Base-by-base conservation (phyloP, 345 rosid genomes). In the Pugionium dolabratum region DNA sequence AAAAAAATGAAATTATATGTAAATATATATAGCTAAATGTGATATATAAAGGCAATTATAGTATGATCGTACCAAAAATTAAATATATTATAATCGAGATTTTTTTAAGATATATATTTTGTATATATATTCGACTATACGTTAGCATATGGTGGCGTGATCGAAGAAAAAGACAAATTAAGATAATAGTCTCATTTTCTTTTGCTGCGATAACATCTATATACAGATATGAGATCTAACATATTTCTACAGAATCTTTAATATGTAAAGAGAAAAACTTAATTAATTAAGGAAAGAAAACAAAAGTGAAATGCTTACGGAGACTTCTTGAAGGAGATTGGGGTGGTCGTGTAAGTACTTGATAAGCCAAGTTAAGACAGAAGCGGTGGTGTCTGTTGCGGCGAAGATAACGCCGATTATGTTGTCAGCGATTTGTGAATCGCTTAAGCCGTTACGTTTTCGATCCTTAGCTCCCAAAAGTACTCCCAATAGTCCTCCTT, bases 351-450 rank as follows among this genome's bases (percentile, higher is more conserved):
- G 90, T 68, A 93, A 74, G 77, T 90, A 88, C 79, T 93, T 93
- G 59, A 93, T 75, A 53, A 84, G 77, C 97, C 97, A 93, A 10
- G 98, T 93, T 9, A 88, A 72, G 40, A 79, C 89, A 67, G 90
- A 86, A 7, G 97, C 97, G 18, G 98, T 93, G 6, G 97, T 90
- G 54, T 93, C 98, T n/a, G 88, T 94, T 53, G 98, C 97, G 41
- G 98, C 97, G 9, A 93, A 93, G 18, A 90, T 86, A 2, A 93
- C 91, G 30, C 98, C 98, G 36, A 93, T 90, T 64, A 93, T 82
- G 55, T 93, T 93, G 62, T 93, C 98, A 7, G 94, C 91, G 50
- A 93, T 86, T 34, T 93, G 98, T 26, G 86, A 80, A 75, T 93
- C 97, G 7, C 80, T 85, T 6, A 92, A 81, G 37, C 74, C 66